A percentile compares a stretch with the other conserved stretches of the same genome.
Conservation (phyloP, 1,284 basidiomycete species). For the Leccinum huronense region DNA sequence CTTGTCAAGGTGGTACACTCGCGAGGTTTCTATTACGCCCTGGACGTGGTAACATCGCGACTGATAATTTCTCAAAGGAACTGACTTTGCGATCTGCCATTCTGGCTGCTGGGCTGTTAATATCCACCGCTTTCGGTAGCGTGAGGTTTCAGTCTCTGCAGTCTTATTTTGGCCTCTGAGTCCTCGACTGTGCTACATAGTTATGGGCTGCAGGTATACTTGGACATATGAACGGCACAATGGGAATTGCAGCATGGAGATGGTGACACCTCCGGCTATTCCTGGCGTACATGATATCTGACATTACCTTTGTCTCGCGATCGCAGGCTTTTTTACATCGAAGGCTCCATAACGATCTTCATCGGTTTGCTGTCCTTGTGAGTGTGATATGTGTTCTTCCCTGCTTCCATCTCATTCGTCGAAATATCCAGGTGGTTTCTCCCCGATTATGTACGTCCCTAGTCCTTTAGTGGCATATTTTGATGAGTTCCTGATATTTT, state of each 20-base stretch:
- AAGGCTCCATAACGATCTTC: constrained; percentile 52
- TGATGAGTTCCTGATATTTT: neutral
- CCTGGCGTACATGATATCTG: neutral
- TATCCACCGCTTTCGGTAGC: neutral
- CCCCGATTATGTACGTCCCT: constrained; percentile 50
- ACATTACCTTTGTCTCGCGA: constrained; percentile 39
- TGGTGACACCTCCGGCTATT: constrained; percentile 42
- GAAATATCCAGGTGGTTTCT: constrained; percentile 44
- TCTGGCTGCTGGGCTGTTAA: neutral
- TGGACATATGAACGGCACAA: neutral
- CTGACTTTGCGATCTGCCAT: neutral
- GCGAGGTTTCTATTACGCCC: constrained; percentile 41
- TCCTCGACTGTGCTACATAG: constrained; percentile 30
- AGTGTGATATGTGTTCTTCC: constrained; percentile 18
- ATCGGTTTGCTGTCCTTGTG: constrained; percentile 59
- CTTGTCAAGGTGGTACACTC: constrained; percentile 49
- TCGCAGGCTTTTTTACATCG: constrained; percentile 41
- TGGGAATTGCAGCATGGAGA: constrained; percentile 70
- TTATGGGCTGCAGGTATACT: constrained; percentile 52
- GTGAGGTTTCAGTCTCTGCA: neutral
- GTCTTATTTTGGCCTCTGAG: constrained; percentile 6
- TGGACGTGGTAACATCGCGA: neutral
- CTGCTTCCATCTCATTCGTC: neutral
- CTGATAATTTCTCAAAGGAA: neutral
- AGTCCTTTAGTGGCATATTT: neutral